Evolutionary conservation across 1,284 basidiomycete species (phyloP), one percentile per base, ranked within the genome.

Genomic region (Serendipita sp.): DNA sequence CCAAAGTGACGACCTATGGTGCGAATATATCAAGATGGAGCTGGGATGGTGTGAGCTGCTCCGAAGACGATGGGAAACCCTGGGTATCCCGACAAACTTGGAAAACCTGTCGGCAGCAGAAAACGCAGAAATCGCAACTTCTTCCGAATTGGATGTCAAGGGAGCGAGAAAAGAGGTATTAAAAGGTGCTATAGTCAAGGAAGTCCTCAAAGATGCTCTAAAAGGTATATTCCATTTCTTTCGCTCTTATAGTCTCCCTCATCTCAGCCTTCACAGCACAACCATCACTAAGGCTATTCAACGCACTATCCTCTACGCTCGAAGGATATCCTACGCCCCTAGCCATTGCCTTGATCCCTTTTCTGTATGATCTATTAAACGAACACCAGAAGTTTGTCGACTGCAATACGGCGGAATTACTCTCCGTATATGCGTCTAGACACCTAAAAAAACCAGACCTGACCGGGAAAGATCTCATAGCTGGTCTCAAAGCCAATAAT

Each of bases 21-120:
- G 78, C 38, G 91, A 93, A 72, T 93, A 94, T 72, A 83, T 93
- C 66, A 86, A 87, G 69, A 91, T 96, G 83, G 93, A 97, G 72
- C 75, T 95, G 5, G 86, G 87, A 2, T 96, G 93, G 73, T 79
- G 93, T 15, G 93, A 96, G 75, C 83, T 83, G 8, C 75, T 96
- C 61, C 76, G 91, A 45, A 76, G 91, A 65, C 78, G 93, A 47
- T 94, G 91, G 91, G 82, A 80, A 55, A 78, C 90, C 3, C 77
- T 91, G 12, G 90, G 88, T 2, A 82, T 91, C 44, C 65, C n/a
- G 17, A 43, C 60, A 41, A 47, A 45, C 38, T 38, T 15, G 45
- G 63, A 66, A 34, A 61, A 62, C 22, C 38, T 30, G 49, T 35
- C 38, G 62, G 64, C 61, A 61, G 61, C 62, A 61, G 66, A 68